Evolutionary conservation across 352 stramenopile species (phyloP).

Genomic region (Globisporangium solare): DNA sequence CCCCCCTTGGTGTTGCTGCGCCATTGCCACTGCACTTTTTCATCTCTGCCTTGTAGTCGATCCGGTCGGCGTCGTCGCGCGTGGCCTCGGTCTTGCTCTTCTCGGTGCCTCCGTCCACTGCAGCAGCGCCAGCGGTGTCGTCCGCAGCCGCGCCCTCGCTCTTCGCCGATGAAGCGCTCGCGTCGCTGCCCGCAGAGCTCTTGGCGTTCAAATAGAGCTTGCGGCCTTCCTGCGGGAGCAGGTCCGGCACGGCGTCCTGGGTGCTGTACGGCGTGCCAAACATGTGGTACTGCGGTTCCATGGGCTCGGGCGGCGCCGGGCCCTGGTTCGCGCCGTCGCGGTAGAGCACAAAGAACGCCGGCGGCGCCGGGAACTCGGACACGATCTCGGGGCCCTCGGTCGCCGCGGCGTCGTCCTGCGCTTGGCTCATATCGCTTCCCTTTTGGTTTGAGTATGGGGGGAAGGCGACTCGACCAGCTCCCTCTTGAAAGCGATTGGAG

Average conservation of each 20-base stretch:
- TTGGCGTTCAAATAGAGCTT: conserved; percentile 46
- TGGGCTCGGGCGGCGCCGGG: conserved; percentile 56
- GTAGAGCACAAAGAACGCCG: conserved; percentile 77
- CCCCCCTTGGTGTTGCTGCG: too few species aligned
- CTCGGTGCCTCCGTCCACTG: background rate
- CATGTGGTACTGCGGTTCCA: conserved; percentile 83
- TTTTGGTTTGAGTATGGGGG: too few species aligned
- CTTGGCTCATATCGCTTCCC: conserved; percentile 14
- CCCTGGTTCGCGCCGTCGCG: conserved; percentile 40
- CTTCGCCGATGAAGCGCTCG: background rate
- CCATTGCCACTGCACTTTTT: conserved; percentile 42
- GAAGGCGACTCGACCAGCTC: too few species aligned
- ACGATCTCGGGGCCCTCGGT: conserved; percentile 73
- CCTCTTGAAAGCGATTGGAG: too few species aligned
- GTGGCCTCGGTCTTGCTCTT: conserved; percentile 6
- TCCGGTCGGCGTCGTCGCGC: conserved; percentile 4
- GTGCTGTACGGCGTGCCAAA: conserved; percentile 83
- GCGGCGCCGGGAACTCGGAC: conserved; percentile 76
- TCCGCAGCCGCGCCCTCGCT: background rate
- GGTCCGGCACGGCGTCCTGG: conserved; percentile 71
- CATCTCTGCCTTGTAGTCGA: conserved; percentile 78
- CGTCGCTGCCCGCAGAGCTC: background rate
- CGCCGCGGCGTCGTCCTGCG: conserved; percentile 10
- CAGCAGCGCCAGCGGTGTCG: background rate
- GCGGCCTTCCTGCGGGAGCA: conserved; percentile 50